Conservation (phyloP, 352 stramenopile genomes). For the Aphanomyces invadans region DNA sequence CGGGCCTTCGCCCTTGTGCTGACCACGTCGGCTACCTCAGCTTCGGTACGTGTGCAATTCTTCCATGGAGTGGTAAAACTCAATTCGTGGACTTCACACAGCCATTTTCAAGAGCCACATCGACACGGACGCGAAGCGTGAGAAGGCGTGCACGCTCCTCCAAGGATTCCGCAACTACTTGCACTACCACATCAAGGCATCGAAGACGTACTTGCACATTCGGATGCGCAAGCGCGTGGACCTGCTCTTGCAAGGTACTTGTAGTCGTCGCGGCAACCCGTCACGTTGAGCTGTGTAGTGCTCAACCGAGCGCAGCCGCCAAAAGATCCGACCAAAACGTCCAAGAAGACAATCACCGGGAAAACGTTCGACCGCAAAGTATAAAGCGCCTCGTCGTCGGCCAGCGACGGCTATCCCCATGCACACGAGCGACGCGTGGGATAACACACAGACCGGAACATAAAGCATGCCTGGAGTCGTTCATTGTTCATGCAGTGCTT, state of each 20-base stretch:
- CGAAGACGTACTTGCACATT: constrained; percentile 94
- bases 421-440: not conserved
- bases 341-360: constrained; percentile 89
- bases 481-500: too few relatives aligned
- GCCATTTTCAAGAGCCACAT: constrained; percentile 88
- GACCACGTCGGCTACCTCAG: constrained; percentile 88
- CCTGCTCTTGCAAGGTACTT: constrained; percentile 81
- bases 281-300: constrained; percentile 37
- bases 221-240: constrained; percentile 92
- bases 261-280: not conserved
- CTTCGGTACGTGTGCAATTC: constrained; percentile 28
- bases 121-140: constrained; percentile 76
- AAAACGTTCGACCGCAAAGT: constrained; percentile 75
- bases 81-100: constrained; percentile 25
- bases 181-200: constrained; percentile 95
- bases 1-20: constrained; percentile 43
- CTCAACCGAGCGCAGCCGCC: constrained; percentile 87
- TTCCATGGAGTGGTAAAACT: not conserved
- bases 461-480: not conserved
- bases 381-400: not conserved
- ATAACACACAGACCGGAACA: not conserved
- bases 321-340: constrained; percentile 80
- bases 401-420: not conserved
- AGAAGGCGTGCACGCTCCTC: constrained; percentile 82
- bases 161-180: constrained; percentile 90